Evolutionary conservation across 495 filamentous ascomycete species (phyloP).

Genomic region (Talaromyces ruber): DNA sequence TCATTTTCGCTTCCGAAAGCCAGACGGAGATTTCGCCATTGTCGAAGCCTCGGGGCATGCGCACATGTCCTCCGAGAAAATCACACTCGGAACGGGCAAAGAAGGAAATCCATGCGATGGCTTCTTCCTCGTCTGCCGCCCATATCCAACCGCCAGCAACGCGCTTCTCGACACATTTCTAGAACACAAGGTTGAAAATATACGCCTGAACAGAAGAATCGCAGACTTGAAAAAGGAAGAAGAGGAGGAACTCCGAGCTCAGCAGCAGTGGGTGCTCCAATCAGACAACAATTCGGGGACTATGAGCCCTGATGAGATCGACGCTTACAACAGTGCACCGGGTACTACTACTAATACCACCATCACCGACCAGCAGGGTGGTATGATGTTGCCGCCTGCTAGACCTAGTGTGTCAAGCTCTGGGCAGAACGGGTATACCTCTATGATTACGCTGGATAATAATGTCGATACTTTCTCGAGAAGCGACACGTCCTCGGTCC

Average conservation of each 20-base stretch:
- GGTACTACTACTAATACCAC: conserved; percentile 17
- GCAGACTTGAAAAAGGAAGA: conserved; percentile 80
- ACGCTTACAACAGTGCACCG: neutral
- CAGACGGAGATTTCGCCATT: conserved; percentile 64
- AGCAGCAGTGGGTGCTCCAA: conserved; percentile 36
- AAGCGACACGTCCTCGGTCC: conserved; percentile 40
- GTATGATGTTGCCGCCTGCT: conserved; percentile 60
- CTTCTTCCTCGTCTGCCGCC: conserved; percentile 89
- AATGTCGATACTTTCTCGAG: neutral
- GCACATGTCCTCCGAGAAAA: conserved; percentile 66
- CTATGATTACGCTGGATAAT: neutral
- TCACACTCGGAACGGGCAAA: conserved; percentile 40
- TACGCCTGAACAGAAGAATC: conserved; percentile 75
- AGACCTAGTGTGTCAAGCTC: conserved; percentile 52
- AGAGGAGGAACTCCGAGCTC: conserved; percentile 58
- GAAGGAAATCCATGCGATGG: conserved; percentile 38
- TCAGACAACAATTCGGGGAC: conserved; percentile 17
- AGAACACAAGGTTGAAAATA: conserved; percentile 97
- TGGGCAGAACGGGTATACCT: conserved; percentile 43
- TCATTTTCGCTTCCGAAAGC: conserved; percentile 81
- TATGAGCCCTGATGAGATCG: conserved; percentile 41
- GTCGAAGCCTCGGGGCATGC: conserved; percentile 90
- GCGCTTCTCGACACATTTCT: conserved; percentile 84
- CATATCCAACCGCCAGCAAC: conserved; percentile 83
- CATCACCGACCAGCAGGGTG: conserved; percentile 27